These are phyloP conservation scores for Ophiostoma sp. DNA, from an alignment of 2,329 filamentous ascomycete species.

Conservation along the genomic window DNA sequence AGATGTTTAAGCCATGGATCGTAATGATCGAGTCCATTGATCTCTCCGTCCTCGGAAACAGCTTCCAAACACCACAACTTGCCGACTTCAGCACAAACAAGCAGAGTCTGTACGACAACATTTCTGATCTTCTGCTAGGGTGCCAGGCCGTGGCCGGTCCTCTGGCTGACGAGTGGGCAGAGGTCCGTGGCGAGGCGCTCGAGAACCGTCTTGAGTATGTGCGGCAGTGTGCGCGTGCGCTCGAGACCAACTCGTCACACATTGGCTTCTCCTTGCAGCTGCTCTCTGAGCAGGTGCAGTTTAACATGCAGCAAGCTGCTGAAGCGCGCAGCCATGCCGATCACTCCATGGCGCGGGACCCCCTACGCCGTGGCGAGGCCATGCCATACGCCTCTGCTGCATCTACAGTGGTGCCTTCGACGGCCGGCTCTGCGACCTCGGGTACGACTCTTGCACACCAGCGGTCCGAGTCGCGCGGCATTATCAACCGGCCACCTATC, in stretches of 20 bases:
- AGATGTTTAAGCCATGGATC: conserved; percentile 86
- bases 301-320: conserved; percentile 46
- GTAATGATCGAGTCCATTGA: conserved; percentile 88
- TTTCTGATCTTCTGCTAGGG: conserved; percentile 79
- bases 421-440: conserved; percentile 15
- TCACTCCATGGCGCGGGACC: conserved; percentile 42
- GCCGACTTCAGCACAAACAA: conserved; percentile 86
- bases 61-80: conserved; percentile 77
- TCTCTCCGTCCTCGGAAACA: conserved; percentile 69
- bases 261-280: conserved; percentile 83
- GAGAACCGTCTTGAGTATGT: conserved; percentile 82
- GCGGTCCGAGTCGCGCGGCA: conserved; percentile 53
- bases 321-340: conserved; percentile 39
- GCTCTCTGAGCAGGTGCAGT: conserved; percentile 73
- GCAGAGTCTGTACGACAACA: conserved; percentile 87
- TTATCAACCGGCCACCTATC: conserved; percentile 42
- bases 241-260: conserved; percentile 82
- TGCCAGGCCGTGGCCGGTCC: conserved; percentile 92
- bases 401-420: conserved; percentile 28
- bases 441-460: conserved; percentile 40
- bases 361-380: conserved; percentile 53
- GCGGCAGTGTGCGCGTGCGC: conserved; percentile 66
- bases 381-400: conserved; percentile 45
- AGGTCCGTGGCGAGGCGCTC: conserved; percentile 81
- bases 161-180: conserved; percentile 90